Conservation (phyloP, 2,329 filamentous ascomycete genomes). For the Ophiocordyceps camponoti-floridani region DNA sequence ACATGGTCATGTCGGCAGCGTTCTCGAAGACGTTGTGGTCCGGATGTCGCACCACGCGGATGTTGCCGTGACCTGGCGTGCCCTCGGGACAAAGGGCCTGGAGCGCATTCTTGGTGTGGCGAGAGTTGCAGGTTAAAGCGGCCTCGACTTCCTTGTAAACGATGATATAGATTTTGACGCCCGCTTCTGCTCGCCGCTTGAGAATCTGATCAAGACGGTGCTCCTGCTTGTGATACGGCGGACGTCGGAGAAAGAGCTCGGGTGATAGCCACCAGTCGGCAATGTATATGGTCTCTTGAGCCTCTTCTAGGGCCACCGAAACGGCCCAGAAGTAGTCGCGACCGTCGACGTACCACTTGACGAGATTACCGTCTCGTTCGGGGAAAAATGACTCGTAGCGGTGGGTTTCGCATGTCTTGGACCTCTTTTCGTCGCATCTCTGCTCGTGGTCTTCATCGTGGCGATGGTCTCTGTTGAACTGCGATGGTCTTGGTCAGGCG, state of each 20-base stretch:
- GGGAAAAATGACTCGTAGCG: conserved; percentile 87
- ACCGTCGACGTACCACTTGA: conserved; percentile 97
- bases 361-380: conserved; percentile 62
- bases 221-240: conserved; percentile 66
- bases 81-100: conserved; percentile 66
- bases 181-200: conserved; percentile 76
- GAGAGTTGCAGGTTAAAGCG: conserved; percentile 78
- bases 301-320: conserved; percentile 72
- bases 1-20: conserved; percentile 87
- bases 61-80: conserved; percentile 69
- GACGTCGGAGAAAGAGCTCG: conserved; percentile 69
- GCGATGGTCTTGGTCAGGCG: not conserved
- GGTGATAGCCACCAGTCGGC: conserved; percentile 94
- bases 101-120: conserved; percentile 79
- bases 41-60: conserved; percentile 74
- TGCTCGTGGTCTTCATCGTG: conserved; percentile 90
- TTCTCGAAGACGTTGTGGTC: conserved; percentile 94
- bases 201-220: conserved; percentile 75
- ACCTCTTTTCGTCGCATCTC: conserved; percentile 63
- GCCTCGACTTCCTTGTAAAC: conserved; percentile 81
- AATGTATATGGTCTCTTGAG: conserved; percentile 89
- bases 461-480: conserved; percentile 75
- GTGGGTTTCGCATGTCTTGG: conserved; percentile 51
- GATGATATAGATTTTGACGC: conserved; percentile 85
- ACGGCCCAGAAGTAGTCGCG: conserved; percentile 93